phyloP scores from a whole-genome alignment of 2,329 filamentous ascomycete species.

The Botryotinia convoluta region DNA sequence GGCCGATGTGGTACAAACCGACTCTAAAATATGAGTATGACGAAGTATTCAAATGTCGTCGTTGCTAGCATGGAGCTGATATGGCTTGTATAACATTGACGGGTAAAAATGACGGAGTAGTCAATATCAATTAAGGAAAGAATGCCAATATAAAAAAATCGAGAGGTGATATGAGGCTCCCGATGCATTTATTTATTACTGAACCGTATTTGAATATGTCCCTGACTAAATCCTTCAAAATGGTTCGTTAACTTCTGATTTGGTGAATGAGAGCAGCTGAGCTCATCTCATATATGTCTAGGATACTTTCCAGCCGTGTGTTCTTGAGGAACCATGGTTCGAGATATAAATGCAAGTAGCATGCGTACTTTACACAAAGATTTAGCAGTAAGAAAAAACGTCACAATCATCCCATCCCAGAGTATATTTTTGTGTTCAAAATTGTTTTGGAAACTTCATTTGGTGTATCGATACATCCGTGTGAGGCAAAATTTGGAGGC shows the following conservation, averaged over 20 bases:
- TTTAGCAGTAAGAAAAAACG: neutral
- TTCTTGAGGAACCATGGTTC: neutral
- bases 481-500: neutral
- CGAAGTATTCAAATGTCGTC: neutral
- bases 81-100: neutral
- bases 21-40: neutral
- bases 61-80: conserved; percentile 4
- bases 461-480: conserved; percentile 17
- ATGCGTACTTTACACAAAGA: neutral
- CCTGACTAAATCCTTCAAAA: neutral
- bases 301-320: conserved; percentile 8
- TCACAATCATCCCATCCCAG: neutral
- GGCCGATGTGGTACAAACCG: conserved; percentile 8
- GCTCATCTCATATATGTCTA: conserved; percentile 14
- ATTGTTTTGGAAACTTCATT: conserved; percentile 5
- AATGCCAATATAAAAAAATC: neutral
- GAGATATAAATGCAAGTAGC: conserved; percentile 3
- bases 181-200: neutral
- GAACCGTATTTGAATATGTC: neutral
- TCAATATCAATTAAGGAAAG: neutral
- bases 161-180: neutral
- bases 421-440: neutral
- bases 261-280: conserved; percentile 10
- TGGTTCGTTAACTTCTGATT: neutral
- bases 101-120: neutral